Evolutionary conservation across 352 stramenopile genomes (phyloP), one percentile per base, ranked within the genome.

Genomic region (Halophytophthora batemanensis): DNA sequence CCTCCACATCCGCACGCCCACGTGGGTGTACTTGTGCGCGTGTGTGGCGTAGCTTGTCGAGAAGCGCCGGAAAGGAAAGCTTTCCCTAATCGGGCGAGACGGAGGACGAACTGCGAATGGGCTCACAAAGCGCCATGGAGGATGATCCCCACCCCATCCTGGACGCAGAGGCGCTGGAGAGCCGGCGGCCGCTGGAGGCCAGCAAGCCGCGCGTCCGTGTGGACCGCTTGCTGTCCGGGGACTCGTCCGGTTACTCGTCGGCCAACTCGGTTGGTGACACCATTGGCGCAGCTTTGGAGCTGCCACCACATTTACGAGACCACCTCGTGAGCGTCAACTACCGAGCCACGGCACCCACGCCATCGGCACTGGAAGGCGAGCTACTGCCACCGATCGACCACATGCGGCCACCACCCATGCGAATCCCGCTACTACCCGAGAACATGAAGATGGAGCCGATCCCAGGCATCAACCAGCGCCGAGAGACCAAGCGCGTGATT

Each of bases 401-500:
- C 41, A 55, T 76, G 48, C 69, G 66, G 13, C 68, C 75, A 3
- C 75, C 73, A 18, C 64, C 67, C 14, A 87, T 81, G 71, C 74
- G 76, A 17, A 83, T 76, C 38, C 71, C 76, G 43, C 48, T 82
- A 36, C 53, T 81, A 22, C 74, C 74, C 0, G 71, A 81, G 44
- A 82, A 81, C 44, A 82, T 81, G 69, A 85, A 85, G 55, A 81
- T 85, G 69, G 74, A 85, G 51, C 74, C 74, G 1, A 67, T 76
- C 10, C 71, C 74, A n/a, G 74, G 71, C 41, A 78, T 79, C 48
- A 71, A 77, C 47, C 62, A 74, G 46, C 74, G 71, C 2, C 71
- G 65, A 14, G 47, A 71, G 50, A 82, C 74, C 51, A 91, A 94
- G 59, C 84, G 84, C 57, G 81, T 94, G 34, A 90, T 94, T 40